Evolutionary conservation across 1,139 yeast species (phyloP).

Genomic region (Taiozyma onychis): DNA sequence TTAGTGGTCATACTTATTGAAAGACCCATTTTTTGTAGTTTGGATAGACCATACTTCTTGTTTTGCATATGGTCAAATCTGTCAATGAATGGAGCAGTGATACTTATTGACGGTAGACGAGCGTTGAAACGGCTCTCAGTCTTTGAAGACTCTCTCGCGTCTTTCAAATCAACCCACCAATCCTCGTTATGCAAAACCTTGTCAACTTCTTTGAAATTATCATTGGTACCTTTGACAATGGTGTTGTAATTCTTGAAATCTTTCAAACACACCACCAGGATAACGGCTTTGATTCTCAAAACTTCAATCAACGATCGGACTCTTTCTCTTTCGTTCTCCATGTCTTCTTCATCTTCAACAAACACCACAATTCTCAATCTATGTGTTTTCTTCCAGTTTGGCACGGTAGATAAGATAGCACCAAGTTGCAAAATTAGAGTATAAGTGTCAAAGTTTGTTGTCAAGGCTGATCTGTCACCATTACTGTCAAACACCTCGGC

Average conservation of each 20-base stretch:
- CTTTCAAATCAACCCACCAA: conserved; percentile 65
- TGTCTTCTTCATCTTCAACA: conserved; percentile 71
- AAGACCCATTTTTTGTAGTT: conserved; percentile 66
- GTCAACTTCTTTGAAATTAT: conserved; percentile 29
- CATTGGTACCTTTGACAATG: conserved; percentile 57
- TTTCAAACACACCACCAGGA: conserved; percentile 67
- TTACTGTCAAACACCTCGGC: conserved; percentile 62
- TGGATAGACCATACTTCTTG: conserved; percentile 43
- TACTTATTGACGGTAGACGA: conserved; percentile 16
- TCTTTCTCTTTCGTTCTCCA: conserved; percentile 61
- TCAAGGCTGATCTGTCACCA: conserved; percentile 61
- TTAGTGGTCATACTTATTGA: conserved; percentile 70
- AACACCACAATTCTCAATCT: conserved; percentile 76
- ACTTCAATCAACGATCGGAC: conserved; percentile 60
- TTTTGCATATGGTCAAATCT: conserved; percentile 18
- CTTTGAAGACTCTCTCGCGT: conserved; percentile 39
- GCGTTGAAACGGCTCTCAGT: conserved; percentile 15
- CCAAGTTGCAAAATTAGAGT: conserved; percentile 90
- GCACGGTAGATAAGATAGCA: conserved; percentile 86
- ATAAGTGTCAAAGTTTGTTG: conserved; percentile 92
- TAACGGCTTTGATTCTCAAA: conserved; percentile 75
- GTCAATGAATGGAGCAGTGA: conserved; percentile 18
- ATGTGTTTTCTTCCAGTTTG: conserved; percentile 82
- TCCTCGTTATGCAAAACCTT: conserved; percentile 34
- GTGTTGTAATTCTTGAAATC: conserved; percentile 64